These are phyloP conservation scores for Xylariaceae sp. DNA, from an alignment of 2,329 filamentous ascomycete species.

Conservation along the genomic window DNA sequence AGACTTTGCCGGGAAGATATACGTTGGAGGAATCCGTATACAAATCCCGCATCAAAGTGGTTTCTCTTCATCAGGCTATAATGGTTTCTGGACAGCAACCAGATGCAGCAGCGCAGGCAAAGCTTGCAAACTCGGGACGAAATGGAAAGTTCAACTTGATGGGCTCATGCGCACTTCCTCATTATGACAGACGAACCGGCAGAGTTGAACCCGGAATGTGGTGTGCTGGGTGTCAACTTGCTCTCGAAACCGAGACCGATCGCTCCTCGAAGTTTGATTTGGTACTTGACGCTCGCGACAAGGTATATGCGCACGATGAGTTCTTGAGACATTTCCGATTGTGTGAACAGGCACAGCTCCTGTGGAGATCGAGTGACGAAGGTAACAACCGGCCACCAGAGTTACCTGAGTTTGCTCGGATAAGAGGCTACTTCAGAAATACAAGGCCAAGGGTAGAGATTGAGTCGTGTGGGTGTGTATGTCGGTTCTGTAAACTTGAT, in stretches of 20 bases:
- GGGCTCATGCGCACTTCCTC: conserved; percentile 21
- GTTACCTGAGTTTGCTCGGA: conserved; percentile 15
- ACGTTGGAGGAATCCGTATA: conserved; percentile 18
- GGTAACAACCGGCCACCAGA: conserved; percentile 9
- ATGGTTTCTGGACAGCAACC: conserved; percentile 13
- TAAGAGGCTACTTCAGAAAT: conserved; percentile 12
- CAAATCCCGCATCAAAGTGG: conserved; percentile 16
- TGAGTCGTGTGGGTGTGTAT: too few species aligned
- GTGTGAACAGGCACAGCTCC: conserved; percentile 31
- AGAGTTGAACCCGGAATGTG: conserved; percentile 28
- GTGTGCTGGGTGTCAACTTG: conserved; percentile 31
- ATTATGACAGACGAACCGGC: conserved; percentile 11
- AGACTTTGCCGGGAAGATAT: conserved; percentile 27
- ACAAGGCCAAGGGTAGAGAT: not conserved
- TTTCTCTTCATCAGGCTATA: conserved; percentile 20
- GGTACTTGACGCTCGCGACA: conserved; percentile 17
- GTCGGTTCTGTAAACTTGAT: not conserved
- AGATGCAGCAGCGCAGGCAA: conserved; percentile 6
- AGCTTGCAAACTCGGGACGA: conserved; percentile 12
- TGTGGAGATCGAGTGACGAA: conserved; percentile 23
- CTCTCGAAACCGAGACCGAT: conserved; percentile 20
- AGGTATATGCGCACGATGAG: conserved; percentile 25
- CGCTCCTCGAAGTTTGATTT: conserved; percentile 11
- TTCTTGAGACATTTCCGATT: conserved; percentile 32
- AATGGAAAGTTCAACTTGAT: conserved; percentile 25